Conservation (phyloP, 1,284 basidiomycete genomes). For the Porodaedalea pini region DNA sequence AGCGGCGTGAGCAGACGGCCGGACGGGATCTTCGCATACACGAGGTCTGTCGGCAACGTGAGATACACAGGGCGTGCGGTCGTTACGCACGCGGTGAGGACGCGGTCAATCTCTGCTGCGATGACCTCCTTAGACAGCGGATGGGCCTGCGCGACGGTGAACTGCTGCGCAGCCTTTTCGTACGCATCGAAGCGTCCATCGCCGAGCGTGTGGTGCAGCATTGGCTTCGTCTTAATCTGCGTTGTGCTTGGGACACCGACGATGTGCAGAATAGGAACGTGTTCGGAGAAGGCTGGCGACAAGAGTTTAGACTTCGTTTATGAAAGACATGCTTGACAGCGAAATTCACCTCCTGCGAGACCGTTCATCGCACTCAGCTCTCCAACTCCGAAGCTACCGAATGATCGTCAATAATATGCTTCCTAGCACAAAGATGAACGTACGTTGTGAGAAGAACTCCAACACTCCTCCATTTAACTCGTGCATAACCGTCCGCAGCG, state of each 20-base stretch:
- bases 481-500: slow-evolving; percentile 93
- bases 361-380: slow-evolving; percentile 84
- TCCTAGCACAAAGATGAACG: slow-evolving; percentile 18
- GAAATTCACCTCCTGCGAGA: slow-evolving; percentile 58
- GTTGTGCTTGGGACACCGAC: slow-evolving; percentile 81
- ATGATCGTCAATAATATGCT: background rate
- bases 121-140: slow-evolving; percentile 52
- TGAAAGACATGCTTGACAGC: background rate
- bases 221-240: slow-evolving; percentile 65
- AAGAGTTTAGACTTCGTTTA: background rate
- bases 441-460: slow-evolving; percentile 79
- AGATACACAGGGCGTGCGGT: slow-evolving; percentile 80
- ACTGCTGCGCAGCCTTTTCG: slow-evolving; percentile 68
- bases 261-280: slow-evolving; percentile 89
- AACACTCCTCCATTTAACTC: slow-evolving; percentile 71
- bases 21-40: slow-evolving; percentile 65
- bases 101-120: slow-evolving; percentile 74
- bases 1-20: slow-evolving; percentile 61
- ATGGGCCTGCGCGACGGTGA: slow-evolving; percentile 68
- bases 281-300: slow-evolving; percentile 71
- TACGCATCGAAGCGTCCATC: slow-evolving; percentile 83
- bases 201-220: slow-evolving; percentile 86
- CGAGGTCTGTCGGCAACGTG: slow-evolving; percentile 83
- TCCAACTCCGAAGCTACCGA: slow-evolving; percentile 83
- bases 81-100: slow-evolving; percentile 72